A percentile compares a stretch with the other conserved stretches of the same genome.
Conservation (phyloP, 2,329 filamentous ascomycete genomes). For the Trichoderma koningii region DNA sequence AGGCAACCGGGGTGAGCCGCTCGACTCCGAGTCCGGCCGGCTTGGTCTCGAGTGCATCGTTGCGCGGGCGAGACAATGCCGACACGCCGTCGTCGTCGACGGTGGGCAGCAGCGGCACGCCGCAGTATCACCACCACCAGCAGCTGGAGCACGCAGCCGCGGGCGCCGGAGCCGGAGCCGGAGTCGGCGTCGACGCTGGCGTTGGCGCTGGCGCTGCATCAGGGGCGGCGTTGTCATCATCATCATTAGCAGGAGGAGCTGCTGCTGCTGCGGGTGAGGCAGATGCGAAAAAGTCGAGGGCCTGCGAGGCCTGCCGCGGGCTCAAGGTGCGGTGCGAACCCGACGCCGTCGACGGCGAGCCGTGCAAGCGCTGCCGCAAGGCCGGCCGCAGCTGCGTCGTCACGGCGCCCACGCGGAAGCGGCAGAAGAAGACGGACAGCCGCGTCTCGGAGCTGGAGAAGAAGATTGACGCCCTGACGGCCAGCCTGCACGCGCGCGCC, state of each 20-base stretch:
- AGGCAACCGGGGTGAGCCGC: slow-evolving; percentile 24
- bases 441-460: slow-evolving; percentile 87
- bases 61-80: slow-evolving; percentile 32
- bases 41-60: slow-evolving; percentile 8
- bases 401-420: slow-evolving; percentile 72
- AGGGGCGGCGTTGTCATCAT: too few relatives aligned
- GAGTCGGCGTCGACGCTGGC: slow-evolving; percentile 26
- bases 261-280: slow-evolving; percentile 27
- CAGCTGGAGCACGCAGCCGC: slow-evolving; percentile 10
- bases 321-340: slow-evolving; percentile 86
- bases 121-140: background rate
- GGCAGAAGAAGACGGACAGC: slow-evolving; percentile 90
- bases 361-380: slow-evolving; percentile 77
- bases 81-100: slow-evolving; percentile 33
- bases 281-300: slow-evolving; percentile 67
- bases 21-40: slow-evolving; percentile 30
- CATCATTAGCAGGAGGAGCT: slow-evolving; percentile 29
- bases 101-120: slow-evolving; percentile 24
- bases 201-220: too few relatives aligned
- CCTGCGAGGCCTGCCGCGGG: slow-evolving; percentile 74
- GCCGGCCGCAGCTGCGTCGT: slow-evolving; percentile 76
- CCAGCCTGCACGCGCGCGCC: slow-evolving; percentile 66
- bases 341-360: slow-evolving; percentile 61
- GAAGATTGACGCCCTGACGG: slow-evolving; percentile 87
- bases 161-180: slow-evolving; percentile 13